Base-by-base conservation (phyloP, 768 basidiomycete genomes). In the Suillus spraguei region DNA sequence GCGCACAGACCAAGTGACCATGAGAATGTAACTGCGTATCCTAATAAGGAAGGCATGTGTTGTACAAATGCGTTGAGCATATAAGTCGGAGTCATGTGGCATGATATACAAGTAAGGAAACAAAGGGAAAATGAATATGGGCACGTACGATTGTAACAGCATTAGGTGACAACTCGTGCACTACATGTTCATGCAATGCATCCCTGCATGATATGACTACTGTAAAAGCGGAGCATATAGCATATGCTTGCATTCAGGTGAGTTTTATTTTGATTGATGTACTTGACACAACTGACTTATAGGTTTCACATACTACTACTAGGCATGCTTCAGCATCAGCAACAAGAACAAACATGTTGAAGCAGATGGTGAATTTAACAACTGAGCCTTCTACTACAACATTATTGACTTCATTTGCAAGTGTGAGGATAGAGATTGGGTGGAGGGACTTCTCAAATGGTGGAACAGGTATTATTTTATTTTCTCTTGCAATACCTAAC, bases 161-260 rank as follows among this genome's bases (percentile, higher is more conserved):
- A 3, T n/a, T 65, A 49, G 60, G 60, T 22, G 55, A 49, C 1
- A 44, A 59, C 5, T 47, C 52, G 1, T 22, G 50, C 4, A 58
- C 38, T 17, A 53, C 59, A 6, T 35, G 52, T 5, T 33, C 14
- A 0, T 38, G 53, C 24, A 65, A 65, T n/a, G 58, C 58, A 6
- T 46, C 52, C 17, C 59, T 65, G 2, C 47, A 55, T 3, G 38
- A 35, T 8, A 63, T 65, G 59, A 20, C 41, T n/a, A 17, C 41
- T 16, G 44, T 65, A 17, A n/a, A 41, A 1, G 62, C 41, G 1
- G 62, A 58, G 20, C 59, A 65, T 11, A 54, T 65, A 20, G 62
- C 65, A 9, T 63, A 65, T 24, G 20, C 33, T 35, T 42, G 36
- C 1, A 35, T 59, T n/a, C 61, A 42, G 61, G 65, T 58, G 3